Evolutionary conservation across 2,329 filamentous ascomycete species (phyloP).

Genomic region (Didymosphaeria variabile): DNA sequence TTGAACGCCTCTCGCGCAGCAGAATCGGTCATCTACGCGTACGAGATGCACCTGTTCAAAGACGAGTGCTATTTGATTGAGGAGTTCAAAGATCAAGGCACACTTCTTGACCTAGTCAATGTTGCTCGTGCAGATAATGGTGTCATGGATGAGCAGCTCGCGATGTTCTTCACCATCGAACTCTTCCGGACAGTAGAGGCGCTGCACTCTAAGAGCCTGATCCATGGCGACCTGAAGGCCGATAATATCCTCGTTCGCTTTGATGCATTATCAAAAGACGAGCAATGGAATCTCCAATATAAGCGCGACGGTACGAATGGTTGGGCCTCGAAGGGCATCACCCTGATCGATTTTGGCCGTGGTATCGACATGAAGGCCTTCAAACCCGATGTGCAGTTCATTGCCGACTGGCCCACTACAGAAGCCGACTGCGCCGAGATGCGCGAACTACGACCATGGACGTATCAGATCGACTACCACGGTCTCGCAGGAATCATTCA

Average conservation of each 20-base stretch:
- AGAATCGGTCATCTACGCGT: slow-evolving; percentile 80
- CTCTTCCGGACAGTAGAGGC: slow-evolving; percentile 89
- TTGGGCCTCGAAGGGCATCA: slow-evolving; percentile 82
- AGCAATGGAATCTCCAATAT: slow-evolving; percentile 70
- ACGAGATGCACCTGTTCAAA: slow-evolving; percentile 90
- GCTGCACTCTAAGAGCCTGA: slow-evolving; percentile 78
- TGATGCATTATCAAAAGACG: slow-evolving; percentile 59
- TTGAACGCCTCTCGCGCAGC: slow-evolving; percentile 75
- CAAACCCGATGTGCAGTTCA: slow-evolving; percentile 78
- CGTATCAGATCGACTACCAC: slow-evolving; percentile 96
- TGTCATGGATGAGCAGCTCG: slow-evolving; percentile 87
- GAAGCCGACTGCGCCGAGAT: slow-evolving; percentile 94
- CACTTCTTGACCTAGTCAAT: slow-evolving; percentile 94
- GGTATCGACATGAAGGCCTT: slow-evolving; percentile 94
- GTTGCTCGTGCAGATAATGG: slow-evolving; percentile 76
- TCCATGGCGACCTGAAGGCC: slow-evolving; percentile 94
- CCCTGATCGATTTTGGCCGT: slow-evolving; percentile 93
- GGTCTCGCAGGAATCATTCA: slow-evolving; percentile 90
- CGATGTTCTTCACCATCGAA: slow-evolving; percentile 96
- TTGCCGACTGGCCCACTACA: slow-evolving; percentile 93
- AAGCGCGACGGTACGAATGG: slow-evolving; percentile 76
- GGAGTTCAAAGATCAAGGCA: slow-evolving; percentile 88
- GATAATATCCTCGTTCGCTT: slow-evolving; percentile 95
- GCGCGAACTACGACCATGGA: slow-evolving; percentile 93
- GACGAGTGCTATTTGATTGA: slow-evolving; percentile 91